Evolutionary conservation across 805 yeast genomes (phyloP), one percentile per base, ranked within the genome.

Genomic region (Wickerhamiella azyma): DNA sequence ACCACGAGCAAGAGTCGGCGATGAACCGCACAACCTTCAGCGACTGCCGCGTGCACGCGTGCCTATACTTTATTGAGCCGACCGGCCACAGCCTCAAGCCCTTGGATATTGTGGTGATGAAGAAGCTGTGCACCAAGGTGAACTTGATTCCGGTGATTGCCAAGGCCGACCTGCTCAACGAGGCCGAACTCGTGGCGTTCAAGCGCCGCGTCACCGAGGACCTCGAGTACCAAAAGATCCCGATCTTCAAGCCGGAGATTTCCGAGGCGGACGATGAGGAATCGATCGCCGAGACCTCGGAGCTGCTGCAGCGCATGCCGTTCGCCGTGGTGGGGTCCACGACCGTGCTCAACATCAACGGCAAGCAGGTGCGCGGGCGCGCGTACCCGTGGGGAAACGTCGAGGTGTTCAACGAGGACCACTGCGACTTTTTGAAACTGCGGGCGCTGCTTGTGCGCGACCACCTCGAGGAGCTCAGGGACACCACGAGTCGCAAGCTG

Each of bases 351-450:
- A 71, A 74, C 39, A 62, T 72, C 37, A 92, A 83, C 59, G 96
- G 96, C 37, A 74, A 84, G 62, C 54, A 62, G 38, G 94, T 88
- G 39, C 78, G 96, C 64, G 96, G 95, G 55, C 82, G 98, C 67
- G 69, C 75, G 51, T 89, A 89, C 63, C 96, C 97, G 51, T 92
- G 98, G 98, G 97, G 97, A 54, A 72, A 82, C 18, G 82, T 92
- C 57, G 96, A 92, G 66, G 88, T 92, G 55, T 96, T 86, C 63
- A 89, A 92, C 63, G 92, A 85, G 67, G 77, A 78, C 48, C 96
- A 92, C 63, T 82, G 86, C 63, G 98, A 89, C 66, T 92, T 89
- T 63, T 78, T 82, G 53, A 79, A 78, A 64, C 75, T 89, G 63
- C 81, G 96, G 57, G 94, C 86, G 63, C 72, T 92, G 62, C 73